These are phyloP conservation scores for Kwoniella heveanensis DNA, from an alignment of 768 basidiomycete genomes.

Conservation along the genomic window DNA sequence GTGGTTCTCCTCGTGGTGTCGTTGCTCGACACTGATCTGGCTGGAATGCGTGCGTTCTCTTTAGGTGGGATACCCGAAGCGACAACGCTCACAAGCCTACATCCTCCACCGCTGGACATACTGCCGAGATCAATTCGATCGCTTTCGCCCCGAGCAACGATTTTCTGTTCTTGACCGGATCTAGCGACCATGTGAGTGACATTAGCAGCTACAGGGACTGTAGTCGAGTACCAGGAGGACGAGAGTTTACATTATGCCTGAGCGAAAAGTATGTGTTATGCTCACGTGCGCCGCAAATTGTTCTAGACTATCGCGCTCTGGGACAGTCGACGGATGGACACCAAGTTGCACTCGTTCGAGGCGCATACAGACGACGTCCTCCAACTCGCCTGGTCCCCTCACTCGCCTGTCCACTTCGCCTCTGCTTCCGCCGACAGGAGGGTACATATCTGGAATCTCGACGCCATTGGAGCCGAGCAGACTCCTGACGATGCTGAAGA, in stretches of 20 bases:
- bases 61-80: conserved; percentile 87
- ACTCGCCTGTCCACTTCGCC: conserved; percentile 86
- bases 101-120: conserved; percentile 78
- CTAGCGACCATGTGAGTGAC: conserved; percentile 83
- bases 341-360: conserved; percentile 85
- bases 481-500: conserved; percentile 98
- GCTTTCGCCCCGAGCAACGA: conserved; percentile 82
- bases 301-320: conserved; percentile 90
- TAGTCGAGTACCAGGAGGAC: too few species aligned
- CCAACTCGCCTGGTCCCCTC: conserved; percentile 93
- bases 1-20: conserved; percentile 49
- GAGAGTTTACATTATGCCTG: too few species aligned
- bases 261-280: too few species aligned
- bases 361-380: conserved; percentile 93
- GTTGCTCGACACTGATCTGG: background rate
- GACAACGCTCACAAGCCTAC: conserved; percentile 66
- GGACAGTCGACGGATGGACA: conserved; percentile 71
- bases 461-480: conserved; percentile 89
- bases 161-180: conserved; percentile 82
- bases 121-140: conserved; percentile 85
- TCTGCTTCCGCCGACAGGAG: conserved; percentile 91
- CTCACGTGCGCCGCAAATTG: too few species aligned
- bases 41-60: background rate
- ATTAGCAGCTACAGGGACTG: too few species aligned
- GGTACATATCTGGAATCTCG: conserved; percentile 92